Conservation (phyloP, 148 eudicot species). For the Rhododendron simsii region DNA sequence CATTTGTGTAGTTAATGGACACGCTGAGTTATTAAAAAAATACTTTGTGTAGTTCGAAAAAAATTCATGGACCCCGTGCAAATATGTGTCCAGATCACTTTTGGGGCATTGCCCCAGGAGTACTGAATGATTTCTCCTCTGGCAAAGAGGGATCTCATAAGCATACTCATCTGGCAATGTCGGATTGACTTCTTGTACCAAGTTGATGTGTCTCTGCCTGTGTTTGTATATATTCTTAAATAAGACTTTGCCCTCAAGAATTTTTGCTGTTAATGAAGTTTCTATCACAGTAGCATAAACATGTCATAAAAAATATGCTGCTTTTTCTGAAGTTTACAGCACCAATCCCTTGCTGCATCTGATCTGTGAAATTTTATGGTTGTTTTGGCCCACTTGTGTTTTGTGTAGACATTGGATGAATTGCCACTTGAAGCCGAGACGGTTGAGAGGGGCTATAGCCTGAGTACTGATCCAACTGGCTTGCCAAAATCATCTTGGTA, state of each 20-base stretch:
- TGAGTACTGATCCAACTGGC: conserved; percentile 69
- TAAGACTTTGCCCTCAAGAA: not conserved
- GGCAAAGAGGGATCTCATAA: not conserved
- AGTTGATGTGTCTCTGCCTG: not conserved
- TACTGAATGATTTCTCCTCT: not conserved
- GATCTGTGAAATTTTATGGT: not conserved
- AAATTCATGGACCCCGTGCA: not conserved
- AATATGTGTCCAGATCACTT: not conserved
- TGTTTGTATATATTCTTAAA: not conserved
- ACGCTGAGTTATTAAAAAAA: not conserved
- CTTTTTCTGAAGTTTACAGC: not conserved
- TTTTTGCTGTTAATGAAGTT: not conserved
- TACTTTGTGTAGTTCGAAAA: not conserved
- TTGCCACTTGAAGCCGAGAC: conserved; percentile 85
- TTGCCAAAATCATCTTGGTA: conserved; percentile 69
- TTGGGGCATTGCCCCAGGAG: not conserved
- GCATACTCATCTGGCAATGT: not conserved
- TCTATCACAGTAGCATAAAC: not conserved
- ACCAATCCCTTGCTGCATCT: not conserved
- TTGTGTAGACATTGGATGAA: conserved; percentile 71
- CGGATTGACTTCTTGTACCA: not conserved
- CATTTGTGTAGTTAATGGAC: not conserved
- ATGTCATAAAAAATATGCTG: not conserved
- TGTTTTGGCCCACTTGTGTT: not conserved
- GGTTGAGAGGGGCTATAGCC: conserved; percentile 76